Base-by-base conservation (phyloP, 495 filamentous ascomycete genomes). In the Aspergillus homomorphus region DNA sequence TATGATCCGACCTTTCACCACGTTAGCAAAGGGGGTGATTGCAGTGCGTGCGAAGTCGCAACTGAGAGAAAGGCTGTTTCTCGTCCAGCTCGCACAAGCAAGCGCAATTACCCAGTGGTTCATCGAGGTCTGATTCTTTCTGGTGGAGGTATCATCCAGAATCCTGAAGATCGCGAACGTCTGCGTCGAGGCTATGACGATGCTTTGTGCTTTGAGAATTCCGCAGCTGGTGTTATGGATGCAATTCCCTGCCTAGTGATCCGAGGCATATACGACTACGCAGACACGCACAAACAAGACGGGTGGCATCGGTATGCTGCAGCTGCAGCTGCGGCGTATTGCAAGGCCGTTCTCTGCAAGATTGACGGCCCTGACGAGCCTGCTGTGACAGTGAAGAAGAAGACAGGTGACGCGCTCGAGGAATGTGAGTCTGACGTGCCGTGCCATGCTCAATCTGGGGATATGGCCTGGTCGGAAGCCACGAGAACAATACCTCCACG, bases 201-300 rank as follows among this genome's bases (percentile, higher is more conserved):
- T 1, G 51, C 51, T 2, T 10, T 54, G 12, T 54, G 51, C n/a
- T 54, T 54, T 85, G 56, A 58, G 20, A 58, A 22, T 12, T 33
- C 45, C 20, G 41, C 38, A 9, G 56, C 56, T 2, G 56, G 56
- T 0, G 46, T 58, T 8, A 33, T 59, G 57, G 51, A 59, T 19
- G 52, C 54, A 0, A 45, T 56, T 19, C 60, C 57, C 33, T 69
- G 66, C 45, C 43, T 69, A 2, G 62, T 65, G 15, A 58, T 71
- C 7, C 45, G 64, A 43, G 68, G 68, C 4, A 64, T 67, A 26
- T 65, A 62, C 49, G 62, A 69, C 51, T 69, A 71, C 56, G 58
- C 63, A 3, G 68, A 71, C 45, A 61, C 63, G 1, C 68, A 69
- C 38, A 69, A 69, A 59, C 69, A 63, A 45, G 56, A 67, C 19